Percentiles rank a stretch among this genome's conserved stretches.
Conservation (phyloP, 805 yeast species). For the Hanseniaspora thailandica region DNA sequence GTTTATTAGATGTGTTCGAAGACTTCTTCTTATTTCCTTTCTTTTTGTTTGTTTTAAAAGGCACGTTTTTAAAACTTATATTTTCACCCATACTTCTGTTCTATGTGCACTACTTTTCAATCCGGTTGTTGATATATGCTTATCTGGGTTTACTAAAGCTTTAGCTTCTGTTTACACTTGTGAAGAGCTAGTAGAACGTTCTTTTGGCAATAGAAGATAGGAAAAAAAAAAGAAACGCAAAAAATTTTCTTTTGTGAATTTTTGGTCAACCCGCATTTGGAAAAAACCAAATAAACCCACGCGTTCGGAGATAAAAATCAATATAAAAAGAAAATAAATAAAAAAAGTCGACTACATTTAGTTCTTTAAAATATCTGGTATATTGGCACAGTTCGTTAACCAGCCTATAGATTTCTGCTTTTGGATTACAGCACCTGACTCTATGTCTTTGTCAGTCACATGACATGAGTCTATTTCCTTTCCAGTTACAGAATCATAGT, state of each 20-base stretch:
- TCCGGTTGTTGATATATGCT: neutral
- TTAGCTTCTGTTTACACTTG: too few relatives aligned
- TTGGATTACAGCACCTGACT: neutral
- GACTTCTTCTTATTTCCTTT: constrained; percentile 3
- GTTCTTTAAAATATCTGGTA: constrained; percentile 21
- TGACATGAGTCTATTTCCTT: neutral
- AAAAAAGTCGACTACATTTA: neutral
- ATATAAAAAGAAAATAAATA: too few relatives aligned
- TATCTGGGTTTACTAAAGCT: neutral
- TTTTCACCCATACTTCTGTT: constrained; percentile 6
- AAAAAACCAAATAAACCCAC: neutral
- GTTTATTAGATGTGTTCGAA: neutral
- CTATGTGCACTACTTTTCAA: neutral
- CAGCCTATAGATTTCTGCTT: constrained; percentile 33
- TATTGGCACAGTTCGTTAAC: constrained; percentile 33
- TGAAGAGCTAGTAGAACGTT: too few relatives aligned
- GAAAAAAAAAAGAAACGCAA: too few relatives aligned
- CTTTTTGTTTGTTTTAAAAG: constrained; percentile 11
- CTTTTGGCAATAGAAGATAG: too few relatives aligned
- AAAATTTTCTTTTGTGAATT: neutral
- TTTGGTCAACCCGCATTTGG: neutral
- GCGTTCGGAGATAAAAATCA: neutral
- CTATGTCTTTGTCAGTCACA: neutral
- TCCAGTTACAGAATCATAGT: constrained; percentile 18
- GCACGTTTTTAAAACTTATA: constrained; percentile 9